Conservation (phyloP, 1,139 yeast species). For the Candida glucosophila region DNA sequence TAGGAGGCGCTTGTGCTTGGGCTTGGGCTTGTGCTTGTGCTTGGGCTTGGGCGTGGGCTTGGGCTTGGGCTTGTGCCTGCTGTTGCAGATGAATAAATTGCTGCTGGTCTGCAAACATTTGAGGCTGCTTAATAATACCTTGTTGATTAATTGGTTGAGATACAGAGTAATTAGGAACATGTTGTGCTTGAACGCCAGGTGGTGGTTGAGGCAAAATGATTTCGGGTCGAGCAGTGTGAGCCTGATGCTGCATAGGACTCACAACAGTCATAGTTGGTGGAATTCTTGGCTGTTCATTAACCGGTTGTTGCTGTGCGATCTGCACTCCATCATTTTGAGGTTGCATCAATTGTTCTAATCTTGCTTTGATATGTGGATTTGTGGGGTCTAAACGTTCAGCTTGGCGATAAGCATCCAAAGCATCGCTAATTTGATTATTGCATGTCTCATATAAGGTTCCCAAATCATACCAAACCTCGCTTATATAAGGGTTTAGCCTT, state of each 20-base stretch:
- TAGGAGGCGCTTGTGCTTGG: conserved; percentile 7
- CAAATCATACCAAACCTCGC: conserved; percentile 97
- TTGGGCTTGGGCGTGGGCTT: conserved; percentile 6
- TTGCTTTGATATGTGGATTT: conserved; percentile 87
- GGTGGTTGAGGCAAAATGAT: conserved; percentile 11
- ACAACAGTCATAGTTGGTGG: conserved; percentile 56
- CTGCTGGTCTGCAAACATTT: conserved; percentile 9
- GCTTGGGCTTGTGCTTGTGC: conserved; percentile 5
- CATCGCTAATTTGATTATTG: conserved; percentile 90
- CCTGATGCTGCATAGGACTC: conserved; percentile 27
- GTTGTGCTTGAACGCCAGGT: conserved; percentile 23
- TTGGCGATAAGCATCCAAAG: conserved; percentile 91
- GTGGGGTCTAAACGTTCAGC: conserved; percentile 94
- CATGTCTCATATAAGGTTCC: conserved; percentile 96
- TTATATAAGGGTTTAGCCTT: conserved; percentile 86
- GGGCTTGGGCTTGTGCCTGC: conserved; percentile 7
- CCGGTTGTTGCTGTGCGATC: conserved; percentile 62
- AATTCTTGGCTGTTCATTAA: conserved; percentile 49
- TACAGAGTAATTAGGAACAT: conserved; percentile 11
- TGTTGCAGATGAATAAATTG: too few species aligned
- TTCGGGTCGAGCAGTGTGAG: conserved; percentile 11
- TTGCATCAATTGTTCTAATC: conserved; percentile 76
- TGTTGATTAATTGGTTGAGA: conserved; percentile 3
- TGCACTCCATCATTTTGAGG: conserved; percentile 66
- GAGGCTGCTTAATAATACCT: conserved; percentile 3